Evolutionary conservation across 768 basidiomycete genomes (phyloP), one percentile per base, ranked within the genome.

Genomic region (Amanita phalloides): DNA sequence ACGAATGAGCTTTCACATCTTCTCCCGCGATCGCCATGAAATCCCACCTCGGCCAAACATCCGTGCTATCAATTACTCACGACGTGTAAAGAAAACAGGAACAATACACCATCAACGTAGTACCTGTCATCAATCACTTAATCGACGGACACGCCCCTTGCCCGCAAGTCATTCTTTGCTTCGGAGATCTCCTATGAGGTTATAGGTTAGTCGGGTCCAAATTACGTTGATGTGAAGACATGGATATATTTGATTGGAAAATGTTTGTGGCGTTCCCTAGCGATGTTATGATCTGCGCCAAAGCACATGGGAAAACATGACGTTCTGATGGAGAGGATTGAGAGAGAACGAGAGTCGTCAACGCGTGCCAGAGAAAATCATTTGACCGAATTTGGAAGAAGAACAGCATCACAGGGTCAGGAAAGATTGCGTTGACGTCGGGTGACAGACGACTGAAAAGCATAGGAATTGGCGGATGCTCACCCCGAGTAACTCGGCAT

Each of bases 401-500:
- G 30, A 17, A 32, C 26, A 6, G 32, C 20, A 51, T 33, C 13
- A 30, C 17, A 25, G 26, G 26, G 38, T 51, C 42, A 43, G 39
- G 39, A 14, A 48, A 32, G 9, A 20, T 13, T 11, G 49, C 20
- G 41, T 26, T n/a, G 20, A 33, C 28, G 14, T 32, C 39, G 25
- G 39, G 4, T 35, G 36, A 33, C 28, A 54, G 36, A 53, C 48
- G 42, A 46, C 7, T 20, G 17, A 45, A 14, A 20, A 23, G 37
- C 26, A 43, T 13, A 36, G 51, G 42, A 46, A 56, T 38, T 17
- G 20, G 17, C 46, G 35, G 48, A 35, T 11, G 28, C 47, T 30
- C 47, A 85, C 85, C 59, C 64, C 60, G 56, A 86, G 68, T 49
- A 90, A 64, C 62, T 86, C 84, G 10, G 76, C 71, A 57, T 90